phyloP scores from a whole-genome alignment of 1,139 yeast species.

The Debaryomyces sp. region DNA sequence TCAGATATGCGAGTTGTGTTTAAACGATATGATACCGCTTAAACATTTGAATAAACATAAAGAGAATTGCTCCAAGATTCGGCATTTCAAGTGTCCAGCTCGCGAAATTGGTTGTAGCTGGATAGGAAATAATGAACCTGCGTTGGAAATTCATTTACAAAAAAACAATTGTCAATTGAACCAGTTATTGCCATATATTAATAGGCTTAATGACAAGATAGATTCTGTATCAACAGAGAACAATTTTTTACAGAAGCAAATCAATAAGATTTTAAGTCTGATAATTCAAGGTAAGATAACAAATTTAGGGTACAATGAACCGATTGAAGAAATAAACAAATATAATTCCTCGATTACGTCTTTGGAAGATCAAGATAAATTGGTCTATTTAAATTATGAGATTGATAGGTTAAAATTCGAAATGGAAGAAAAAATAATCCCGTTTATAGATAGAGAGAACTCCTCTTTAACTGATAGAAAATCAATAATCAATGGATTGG shows the following conservation, averaged over 20 bases:
- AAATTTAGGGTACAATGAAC: constrained; percentile 52
- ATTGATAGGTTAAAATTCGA: constrained; percentile 45
- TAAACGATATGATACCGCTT: constrained; percentile 43
- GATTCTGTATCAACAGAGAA: constrained; percentile 27
- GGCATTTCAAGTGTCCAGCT: constrained; percentile 43
- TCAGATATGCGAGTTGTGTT: constrained; percentile 42
- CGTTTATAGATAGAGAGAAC: constrained; percentile 37
- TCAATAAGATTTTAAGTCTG: constrained; percentile 50
- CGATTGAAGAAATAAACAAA: constrained; percentile 46
- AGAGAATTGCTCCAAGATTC: constrained; percentile 37
- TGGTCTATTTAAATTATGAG: constrained; percentile 40
- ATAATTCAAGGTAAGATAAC: constrained; percentile 55
- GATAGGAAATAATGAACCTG: constrained; percentile 41
- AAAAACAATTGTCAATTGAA: constrained; percentile 37
- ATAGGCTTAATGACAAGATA: constrained; percentile 23
- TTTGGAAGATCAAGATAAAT: constrained; percentile 30
- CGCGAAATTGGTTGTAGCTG: constrained; percentile 44
- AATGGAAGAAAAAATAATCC: constrained; percentile 43
- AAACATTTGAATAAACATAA: constrained; percentile 36
- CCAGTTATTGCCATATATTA: constrained; percentile 33
- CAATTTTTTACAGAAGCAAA: constrained; percentile 40
- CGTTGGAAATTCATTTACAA: constrained; percentile 42
- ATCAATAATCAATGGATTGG: constrained; percentile 38
- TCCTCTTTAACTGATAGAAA: constrained; percentile 34
- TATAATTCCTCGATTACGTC: constrained; percentile 15